Evolutionary conservation across 306 rosid genomes (phyloP).

Genomic region (Cotoneaster glaucophyllus): DNA sequence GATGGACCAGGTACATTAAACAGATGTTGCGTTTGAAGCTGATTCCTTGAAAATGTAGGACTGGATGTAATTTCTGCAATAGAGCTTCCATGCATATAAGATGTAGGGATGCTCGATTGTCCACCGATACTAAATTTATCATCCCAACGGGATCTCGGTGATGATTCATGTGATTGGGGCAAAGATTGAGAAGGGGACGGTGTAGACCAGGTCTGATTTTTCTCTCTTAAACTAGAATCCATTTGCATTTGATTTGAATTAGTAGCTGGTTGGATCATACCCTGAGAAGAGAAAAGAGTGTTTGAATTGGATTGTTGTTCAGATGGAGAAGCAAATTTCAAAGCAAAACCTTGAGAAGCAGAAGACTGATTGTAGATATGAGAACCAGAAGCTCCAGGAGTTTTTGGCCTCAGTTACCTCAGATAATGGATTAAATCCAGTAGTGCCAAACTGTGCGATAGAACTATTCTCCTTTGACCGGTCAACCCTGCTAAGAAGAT

Average conservation of each 20-base stretch:
- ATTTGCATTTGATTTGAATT: conserved; percentile 24
- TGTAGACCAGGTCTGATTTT: conserved; percentile 24
- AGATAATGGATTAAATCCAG: conserved; percentile 23
- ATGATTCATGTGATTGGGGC: conserved; percentile 24
- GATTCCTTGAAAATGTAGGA: conserved; percentile 34
- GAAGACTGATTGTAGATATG: conserved; percentile 30
- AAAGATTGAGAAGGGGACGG: conserved; percentile 19
- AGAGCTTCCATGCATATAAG: conserved; percentile 24
- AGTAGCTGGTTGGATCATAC: conserved; percentile 24
- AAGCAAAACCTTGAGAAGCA: conserved; percentile 35
- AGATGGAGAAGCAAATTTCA: conserved; percentile 40
- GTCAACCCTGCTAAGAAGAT: conserved; percentile 40
- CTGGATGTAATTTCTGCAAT: conserved; percentile 23
- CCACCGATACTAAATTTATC: conserved; percentile 19
- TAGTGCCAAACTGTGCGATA: conserved; percentile 21
- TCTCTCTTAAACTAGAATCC: conserved; percentile 26
- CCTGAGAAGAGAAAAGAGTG: conserved; percentile 25
- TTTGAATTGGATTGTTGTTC: conserved; percentile 26
- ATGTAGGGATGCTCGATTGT: conserved; percentile 20
- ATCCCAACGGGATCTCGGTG: conserved; percentile 35
- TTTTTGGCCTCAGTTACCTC: conserved; percentile 23
- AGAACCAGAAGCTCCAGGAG: conserved; percentile 15
- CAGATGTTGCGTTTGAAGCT: conserved; percentile 26
- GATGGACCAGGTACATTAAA: conserved; percentile 23
- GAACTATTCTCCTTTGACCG: conserved; percentile 27